Evolutionary conservation across 2,329 filamentous ascomycete genomes (phyloP).

Genomic region (Knufia petricola): DNA sequence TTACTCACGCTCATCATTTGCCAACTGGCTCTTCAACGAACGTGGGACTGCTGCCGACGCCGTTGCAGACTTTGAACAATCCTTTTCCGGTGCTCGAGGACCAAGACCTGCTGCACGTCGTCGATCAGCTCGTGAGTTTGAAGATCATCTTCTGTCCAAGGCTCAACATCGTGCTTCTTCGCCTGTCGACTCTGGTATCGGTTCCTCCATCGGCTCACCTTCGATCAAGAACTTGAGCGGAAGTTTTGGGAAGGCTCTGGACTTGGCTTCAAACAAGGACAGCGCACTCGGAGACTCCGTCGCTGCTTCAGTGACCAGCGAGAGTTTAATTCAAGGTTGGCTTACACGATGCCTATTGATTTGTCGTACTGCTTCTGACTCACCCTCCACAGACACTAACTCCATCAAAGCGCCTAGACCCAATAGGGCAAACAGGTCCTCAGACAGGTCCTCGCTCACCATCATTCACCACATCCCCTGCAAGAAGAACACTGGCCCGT

Average conservation of each 20-base stretch:
- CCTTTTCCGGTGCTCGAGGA: slow-evolving; percentile 40
- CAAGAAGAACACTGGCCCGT: slow-evolving; percentile 41
- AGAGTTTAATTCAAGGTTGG: slow-evolving; percentile 24
- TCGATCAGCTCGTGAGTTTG: slow-evolving; percentile 17
- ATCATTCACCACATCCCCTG: slow-evolving; percentile 45
- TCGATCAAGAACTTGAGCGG: slow-evolving; percentile 35
- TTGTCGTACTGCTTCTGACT: slow-evolving; percentile 21
- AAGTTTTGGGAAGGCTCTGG: slow-evolving; percentile 31
- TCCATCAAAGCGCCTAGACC: slow-evolving; percentile 13
- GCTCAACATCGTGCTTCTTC: slow-evolving; percentile 42
- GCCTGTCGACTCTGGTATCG: slow-evolving; percentile 76
- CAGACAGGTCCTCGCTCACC: slow-evolving; percentile 42
- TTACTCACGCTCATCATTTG: slow-evolving; percentile 27
- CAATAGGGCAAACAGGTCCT: slow-evolving; percentile 1
- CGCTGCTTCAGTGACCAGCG: slow-evolving; percentile 21
- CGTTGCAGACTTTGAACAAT: slow-evolving; percentile 58
- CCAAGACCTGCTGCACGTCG: slow-evolving; percentile 27
- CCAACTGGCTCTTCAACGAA: slow-evolving; percentile 44
- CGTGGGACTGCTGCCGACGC: slow-evolving; percentile 63
- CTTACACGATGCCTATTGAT: slow-evolving; percentile 23
- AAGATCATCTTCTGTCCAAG: slow-evolving; percentile 22
- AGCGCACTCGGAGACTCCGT: slow-evolving; percentile 18
- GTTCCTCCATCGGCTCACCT: slow-evolving; percentile 62
- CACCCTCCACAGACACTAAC: slow-evolving; percentile 20
- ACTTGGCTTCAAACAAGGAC: slow-evolving; percentile 29